Percentiles rank a stretch among this genome's conserved stretches.
Conservation (phyloP, 176 grass and related monocot genomes). For the Oryza nivara region DNA sequence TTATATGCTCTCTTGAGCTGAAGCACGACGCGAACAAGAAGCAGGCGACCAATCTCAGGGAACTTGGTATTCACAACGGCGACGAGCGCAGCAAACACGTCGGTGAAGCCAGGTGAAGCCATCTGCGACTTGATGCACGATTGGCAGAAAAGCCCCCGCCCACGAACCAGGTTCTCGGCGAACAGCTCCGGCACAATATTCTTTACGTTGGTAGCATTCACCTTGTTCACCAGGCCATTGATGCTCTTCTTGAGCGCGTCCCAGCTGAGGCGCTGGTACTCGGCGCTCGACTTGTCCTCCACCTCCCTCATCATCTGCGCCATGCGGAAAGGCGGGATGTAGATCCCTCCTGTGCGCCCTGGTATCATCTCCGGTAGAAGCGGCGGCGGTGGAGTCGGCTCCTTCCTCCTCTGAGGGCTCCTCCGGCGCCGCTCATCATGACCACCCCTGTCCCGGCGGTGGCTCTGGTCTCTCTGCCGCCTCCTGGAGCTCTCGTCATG, state of each 20-base stretch:
- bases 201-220: constrained; percentile 92
- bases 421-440: constrained; percentile 14
- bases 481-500: constrained; percentile 21
- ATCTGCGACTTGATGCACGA: constrained; percentile 96
- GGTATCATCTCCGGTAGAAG: constrained; percentile 61
- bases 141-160: constrained; percentile 83
- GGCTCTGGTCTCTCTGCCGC: constrained; percentile 23
- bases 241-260: constrained; percentile 95
- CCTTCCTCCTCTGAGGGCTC: constrained; percentile 42
- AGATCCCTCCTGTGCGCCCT: constrained; percentile 82
- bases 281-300: constrained; percentile 76
- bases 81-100: constrained; percentile 90
- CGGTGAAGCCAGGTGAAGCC: constrained; percentile 90
- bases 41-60: constrained; percentile 71
- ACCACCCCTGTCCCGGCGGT: not conserved
- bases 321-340: constrained; percentile 90
- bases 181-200: constrained; percentile 92
- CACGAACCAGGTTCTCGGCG: constrained; percentile 82
- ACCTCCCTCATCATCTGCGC: constrained; percentile 94
- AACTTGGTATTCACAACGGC: constrained; percentile 89
- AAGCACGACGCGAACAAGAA: constrained; percentile 73
- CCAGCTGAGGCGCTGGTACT: constrained; percentile 90
- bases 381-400: constrained; percentile 48
- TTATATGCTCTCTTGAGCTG: constrained; percentile 96
- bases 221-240: constrained; percentile 92